Evolutionary conservation across 176 grass and related monocot genomes (phyloP).

Genomic region (Tuctoria greenei): DNA sequence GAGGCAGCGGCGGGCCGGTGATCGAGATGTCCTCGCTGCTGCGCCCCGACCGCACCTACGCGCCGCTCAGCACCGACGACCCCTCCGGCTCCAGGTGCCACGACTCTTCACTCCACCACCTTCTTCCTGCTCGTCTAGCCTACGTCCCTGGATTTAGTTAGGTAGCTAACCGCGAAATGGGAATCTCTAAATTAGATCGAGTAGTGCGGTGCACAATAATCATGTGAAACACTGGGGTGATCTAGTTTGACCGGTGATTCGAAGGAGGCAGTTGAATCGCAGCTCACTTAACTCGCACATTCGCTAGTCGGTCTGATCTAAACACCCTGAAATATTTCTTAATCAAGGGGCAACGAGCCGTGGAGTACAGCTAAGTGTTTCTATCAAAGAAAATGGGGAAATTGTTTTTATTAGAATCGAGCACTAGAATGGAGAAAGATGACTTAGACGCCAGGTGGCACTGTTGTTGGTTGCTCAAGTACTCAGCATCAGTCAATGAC

Average conservation of each 20-base stretch:
- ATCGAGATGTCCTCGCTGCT: slow-evolving; percentile 89
- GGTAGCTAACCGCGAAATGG: neutral
- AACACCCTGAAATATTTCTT: neutral
- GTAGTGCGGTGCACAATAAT: no score
- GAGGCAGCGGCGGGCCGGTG: slow-evolving; percentile 54
- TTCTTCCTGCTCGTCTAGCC: neutral
- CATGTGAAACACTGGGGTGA: neutral
- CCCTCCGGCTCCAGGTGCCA: slow-evolving; percentile 72
- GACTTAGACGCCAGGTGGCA: neutral
- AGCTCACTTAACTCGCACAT: neutral
- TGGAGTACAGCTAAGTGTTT: neutral
- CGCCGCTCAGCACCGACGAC: slow-evolving; percentile 91
- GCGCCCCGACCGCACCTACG: slow-evolving; percentile 66
- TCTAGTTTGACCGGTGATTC: neutral
- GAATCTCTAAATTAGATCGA: neutral
- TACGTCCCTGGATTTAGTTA: neutral
- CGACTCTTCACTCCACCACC: neutral
- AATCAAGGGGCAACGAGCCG: neutral
- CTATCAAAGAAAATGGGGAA: neutral
- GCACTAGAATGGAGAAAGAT: neutral
- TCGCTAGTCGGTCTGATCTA: slow-evolving; percentile 12
- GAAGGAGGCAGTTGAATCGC: neutral
- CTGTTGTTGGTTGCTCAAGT: neutral
- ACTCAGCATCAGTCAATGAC: neutral
- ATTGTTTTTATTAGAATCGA: slow-evolving; percentile 1